Evolutionary conservation across 192 early-diverging fungal genomes (phyloP).

Genomic region (Piromyces finnis): DNA sequence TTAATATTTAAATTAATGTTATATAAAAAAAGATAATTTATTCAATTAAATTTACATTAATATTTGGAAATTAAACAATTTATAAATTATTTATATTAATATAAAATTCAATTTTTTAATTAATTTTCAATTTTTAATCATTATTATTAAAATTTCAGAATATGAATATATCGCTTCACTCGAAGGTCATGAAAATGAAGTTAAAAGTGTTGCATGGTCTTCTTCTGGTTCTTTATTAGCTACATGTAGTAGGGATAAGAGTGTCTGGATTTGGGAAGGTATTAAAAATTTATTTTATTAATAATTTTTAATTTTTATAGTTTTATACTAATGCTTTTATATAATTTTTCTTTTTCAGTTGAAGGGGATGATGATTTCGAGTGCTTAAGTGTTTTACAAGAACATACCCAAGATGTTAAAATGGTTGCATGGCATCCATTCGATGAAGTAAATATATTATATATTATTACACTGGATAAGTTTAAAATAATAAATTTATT

Average conservation of each 20-base stretch:
- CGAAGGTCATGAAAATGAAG: constrained; percentile 98
- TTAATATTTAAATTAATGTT: no score
- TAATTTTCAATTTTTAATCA: not conserved
- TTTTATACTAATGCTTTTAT: no score
- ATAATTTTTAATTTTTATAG: no score
- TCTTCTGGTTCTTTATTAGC: constrained; percentile 63
- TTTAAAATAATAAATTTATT: no score
- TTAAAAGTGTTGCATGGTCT: constrained; percentile 82
- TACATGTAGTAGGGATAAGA: constrained; percentile 90
- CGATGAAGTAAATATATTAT: constrained; percentile 39
- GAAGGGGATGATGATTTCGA: constrained; percentile 70
- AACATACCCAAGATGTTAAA: constrained; percentile 94
- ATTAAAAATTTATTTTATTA: not conserved
- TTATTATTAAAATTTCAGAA: constrained; percentile 8
- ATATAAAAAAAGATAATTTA: no score
- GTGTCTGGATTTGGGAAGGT: constrained; percentile 98
- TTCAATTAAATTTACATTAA: no score
- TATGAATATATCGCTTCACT: constrained; percentile 84
- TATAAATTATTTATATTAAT: no score
- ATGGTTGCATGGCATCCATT: constrained; percentile 81
- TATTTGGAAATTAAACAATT: no score
- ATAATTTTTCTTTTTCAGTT: not conserved
- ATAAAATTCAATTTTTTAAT: no score
- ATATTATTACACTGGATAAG: no score
- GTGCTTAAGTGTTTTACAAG: constrained; percentile 81